Base-by-base conservation (phyloP, 768 basidiomycete genomes). In the Trametes cubensis region DNA sequence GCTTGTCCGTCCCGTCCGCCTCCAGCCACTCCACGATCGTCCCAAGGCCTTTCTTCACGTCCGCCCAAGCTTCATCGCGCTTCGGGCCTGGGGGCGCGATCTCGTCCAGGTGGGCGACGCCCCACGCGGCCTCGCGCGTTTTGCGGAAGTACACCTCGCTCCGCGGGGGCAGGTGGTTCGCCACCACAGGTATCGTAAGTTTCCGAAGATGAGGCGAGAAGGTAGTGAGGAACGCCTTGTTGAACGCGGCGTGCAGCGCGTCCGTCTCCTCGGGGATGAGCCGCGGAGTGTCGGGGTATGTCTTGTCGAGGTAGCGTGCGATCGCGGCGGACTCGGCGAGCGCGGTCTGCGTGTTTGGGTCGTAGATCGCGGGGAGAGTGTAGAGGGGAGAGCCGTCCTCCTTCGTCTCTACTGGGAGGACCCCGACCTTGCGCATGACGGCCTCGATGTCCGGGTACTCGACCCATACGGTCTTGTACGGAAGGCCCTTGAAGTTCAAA, bases 361-460 rank as follows among this genome's bases (percentile, higher is more conserved):
- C 84, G 62, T 79, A 69, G 57, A 87, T 83, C 28, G 78, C 75
- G 0, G 85, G 85, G 0, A 83, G 71, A 11, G 83, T 83, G 69
- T 83, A 81, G 38, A 61, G 55, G 1, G 72, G 73, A 1, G 55
- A 51, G 1, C 77, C 77, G 49, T 79, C 75, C 2, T 68, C 59
- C 26, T 71, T 71, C n/a, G 51, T 69, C 17, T 42, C 46, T 0
- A 77, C 80, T 13, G 81, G 76, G 1, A 67, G 57, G 2, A 79
- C 76, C 1, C 78, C 77, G 21, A 79, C 59, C 55, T 77, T 71
- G 57, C 73, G 73, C 67, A 70, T 70, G 48, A 71, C 65, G 0
- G 53, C 26, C 53, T 71, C 77, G 53, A 87, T 80, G 55, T 85
- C 81, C 3, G 80, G 80, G 62, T 77, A 81, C 60, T 85, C 83